Conservation (phyloP, 441 rosid species). For the Macaranga tanarius region DNA sequence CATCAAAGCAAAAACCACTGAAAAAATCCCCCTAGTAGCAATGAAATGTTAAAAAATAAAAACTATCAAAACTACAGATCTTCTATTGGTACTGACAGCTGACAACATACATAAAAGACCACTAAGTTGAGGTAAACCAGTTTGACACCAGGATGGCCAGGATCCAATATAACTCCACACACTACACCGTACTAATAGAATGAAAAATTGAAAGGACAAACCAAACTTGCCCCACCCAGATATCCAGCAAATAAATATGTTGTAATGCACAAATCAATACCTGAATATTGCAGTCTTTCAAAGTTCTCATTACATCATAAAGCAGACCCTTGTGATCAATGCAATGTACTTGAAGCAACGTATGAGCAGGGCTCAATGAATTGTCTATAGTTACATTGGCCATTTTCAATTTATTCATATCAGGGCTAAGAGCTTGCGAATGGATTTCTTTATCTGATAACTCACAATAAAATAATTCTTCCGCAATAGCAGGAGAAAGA, state of each 20-base stretch:
- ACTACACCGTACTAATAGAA: not conserved
- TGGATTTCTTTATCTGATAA: conserved; percentile 49
- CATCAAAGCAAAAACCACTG: not conserved
- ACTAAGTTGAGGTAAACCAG: not conserved
- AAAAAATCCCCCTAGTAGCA: too few relatives aligned
- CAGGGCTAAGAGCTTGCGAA: conserved; percentile 60
- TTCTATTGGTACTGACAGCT: too few relatives aligned
- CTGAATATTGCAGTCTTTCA: conserved; percentile 79
- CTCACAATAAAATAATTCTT: conserved; percentile 56
- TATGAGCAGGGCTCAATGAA: conserved; percentile 68
- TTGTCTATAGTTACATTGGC: conserved; percentile 56
- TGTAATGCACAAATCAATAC: conserved; percentile 32
- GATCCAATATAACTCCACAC: not conserved
- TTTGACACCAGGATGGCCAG: not conserved
- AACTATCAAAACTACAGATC: too few relatives aligned
- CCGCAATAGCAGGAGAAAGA: conserved; percentile 56
- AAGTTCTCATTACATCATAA: conserved; percentile 72
- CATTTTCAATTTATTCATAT: conserved; percentile 57
- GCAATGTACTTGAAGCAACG: conserved; percentile 68
- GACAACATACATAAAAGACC: too few relatives aligned
- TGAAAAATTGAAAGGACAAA: not conserved
- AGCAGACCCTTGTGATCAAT: conserved; percentile 77
- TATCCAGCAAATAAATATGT: not conserved
- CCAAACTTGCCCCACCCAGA: not conserved
- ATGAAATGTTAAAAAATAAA: too few relatives aligned